A percentile compares a stretch with the other conserved stretches of the same genome.
phyloP scores from a whole-genome alignment of 768 basidiomycete genomes.

The Collybia nuda region DNA sequence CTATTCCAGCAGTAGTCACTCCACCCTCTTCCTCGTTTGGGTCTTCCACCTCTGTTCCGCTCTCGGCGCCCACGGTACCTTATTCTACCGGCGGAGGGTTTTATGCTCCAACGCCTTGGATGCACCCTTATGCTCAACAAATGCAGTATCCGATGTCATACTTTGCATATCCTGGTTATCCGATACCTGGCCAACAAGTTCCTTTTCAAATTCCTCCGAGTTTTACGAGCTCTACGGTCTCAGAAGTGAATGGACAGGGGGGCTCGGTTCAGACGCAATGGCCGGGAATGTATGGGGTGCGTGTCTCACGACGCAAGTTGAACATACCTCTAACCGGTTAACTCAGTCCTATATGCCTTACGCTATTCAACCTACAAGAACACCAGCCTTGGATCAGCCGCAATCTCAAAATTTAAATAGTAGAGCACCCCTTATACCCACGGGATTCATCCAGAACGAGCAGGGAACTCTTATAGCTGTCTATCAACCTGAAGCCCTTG shows the following conservation, averaged over 20 bases:
- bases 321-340: conserved; percentile 1
- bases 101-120: conserved; percentile 53
- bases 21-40: conserved; percentile 33
- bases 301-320: conserved; percentile 15
- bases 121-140: conserved; percentile 48
- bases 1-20: conserved; percentile 33
- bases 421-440: conserved; percentile 61
- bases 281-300: conserved; percentile 48
- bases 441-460: conserved; percentile 72
- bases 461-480: conserved; percentile 72
- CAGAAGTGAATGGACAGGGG: conserved; percentile 31
- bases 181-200: conserved; percentile 27
- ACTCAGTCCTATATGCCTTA: conserved; percentile 51
- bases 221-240: conserved; percentile 31
- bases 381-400: conserved; percentile 29
- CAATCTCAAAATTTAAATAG: conserved; percentile 21
- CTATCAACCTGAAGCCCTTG: conserved; percentile 68
- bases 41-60: conserved; percentile 24
- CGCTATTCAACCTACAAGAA: conserved; percentile 35
- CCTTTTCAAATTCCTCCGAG: conserved; percentile 13
- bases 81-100: conserved; percentile 41
- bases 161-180: conserved; percentile 47
- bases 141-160: conserved; percentile 55
- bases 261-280: conserved; percentile 31
- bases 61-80: conserved; percentile 17